Evolutionary conservation across 2,329 filamentous ascomycete species (phyloP).

Genomic region (Diaporthe vaccinii): DNA sequence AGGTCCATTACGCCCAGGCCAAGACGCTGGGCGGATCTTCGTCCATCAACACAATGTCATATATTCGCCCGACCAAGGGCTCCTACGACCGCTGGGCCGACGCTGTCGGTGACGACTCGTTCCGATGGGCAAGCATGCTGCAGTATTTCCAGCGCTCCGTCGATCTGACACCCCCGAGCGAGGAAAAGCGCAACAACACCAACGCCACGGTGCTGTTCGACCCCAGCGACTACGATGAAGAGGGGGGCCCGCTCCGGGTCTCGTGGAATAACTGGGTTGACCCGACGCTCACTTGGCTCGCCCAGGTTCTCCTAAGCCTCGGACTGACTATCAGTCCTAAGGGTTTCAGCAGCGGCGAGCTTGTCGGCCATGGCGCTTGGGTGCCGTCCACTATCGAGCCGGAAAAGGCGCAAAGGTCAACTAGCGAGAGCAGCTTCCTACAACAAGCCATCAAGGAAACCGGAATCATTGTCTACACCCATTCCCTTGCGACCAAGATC

Average conservation of each 20-base stretch:
- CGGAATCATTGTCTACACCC: slow-evolving; percentile 37
- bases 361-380: slow-evolving; percentile 29
- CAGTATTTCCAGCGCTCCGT: slow-evolving; percentile 35
- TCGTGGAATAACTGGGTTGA: slow-evolving; percentile 38
- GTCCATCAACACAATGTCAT: slow-evolving; percentile 35
- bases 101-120: slow-evolving; percentile 33
- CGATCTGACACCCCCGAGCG: slow-evolving; percentile 19
- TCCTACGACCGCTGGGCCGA: slow-evolving; percentile 35
- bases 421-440: slow-evolving; percentile 36
- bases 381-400: slow-evolving; percentile 35
- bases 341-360: slow-evolving; percentile 36
- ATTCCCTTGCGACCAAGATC: slow-evolving; percentile 30
- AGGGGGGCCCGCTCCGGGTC: slow-evolving; percentile 34
- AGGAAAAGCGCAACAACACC: slow-evolving; percentile 25
- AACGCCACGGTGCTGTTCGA: slow-evolving; percentile 35
- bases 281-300: slow-evolving; percentile 35
- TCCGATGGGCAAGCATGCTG: slow-evolving; percentile 33
- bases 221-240: slow-evolving; percentile 16
- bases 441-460: slow-evolving; percentile 45
- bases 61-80: slow-evolving; percentile 30
- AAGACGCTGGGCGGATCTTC: slow-evolving; percentile 38
- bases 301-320: slow-evolving; percentile 21
- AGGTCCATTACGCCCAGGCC: slow-evolving; percentile 34
- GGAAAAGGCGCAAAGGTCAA: slow-evolving; percentile 22
- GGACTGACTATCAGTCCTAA: slow-evolving; percentile 31